phyloP scores from a whole-genome alignment of 2,329 filamentous ascomycete genomes.

The Penicillium sp. region DNA sequence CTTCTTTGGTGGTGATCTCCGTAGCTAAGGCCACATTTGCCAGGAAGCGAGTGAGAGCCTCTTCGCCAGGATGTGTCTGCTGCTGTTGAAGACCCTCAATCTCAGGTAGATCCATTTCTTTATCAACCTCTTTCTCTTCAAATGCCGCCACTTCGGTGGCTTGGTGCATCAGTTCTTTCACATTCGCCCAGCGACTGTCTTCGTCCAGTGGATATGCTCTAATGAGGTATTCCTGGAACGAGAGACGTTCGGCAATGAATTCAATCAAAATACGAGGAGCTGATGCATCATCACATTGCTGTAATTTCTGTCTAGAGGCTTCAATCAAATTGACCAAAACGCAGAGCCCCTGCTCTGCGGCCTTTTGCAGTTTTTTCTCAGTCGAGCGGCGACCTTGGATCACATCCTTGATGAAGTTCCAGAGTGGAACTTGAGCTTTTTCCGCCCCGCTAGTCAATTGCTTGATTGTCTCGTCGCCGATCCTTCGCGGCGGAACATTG shows the following conservation, averaged over 20 bases:
- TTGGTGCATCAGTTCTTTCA: constrained; percentile 81
- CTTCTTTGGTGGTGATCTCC: constrained; percentile 57
- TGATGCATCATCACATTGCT: constrained; percentile 41
- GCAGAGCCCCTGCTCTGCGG: constrained; percentile 57
- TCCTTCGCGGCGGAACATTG: constrained; percentile 76
- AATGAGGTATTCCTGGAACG: constrained; percentile 72
- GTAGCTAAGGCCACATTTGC: constrained; percentile 85
- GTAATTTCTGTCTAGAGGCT: constrained; percentile 55
- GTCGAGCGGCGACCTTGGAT: constrained; percentile 54
- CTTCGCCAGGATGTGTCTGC: constrained; percentile 51
- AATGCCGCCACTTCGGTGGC: constrained; percentile 66
- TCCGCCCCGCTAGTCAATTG: constrained; percentile 75
- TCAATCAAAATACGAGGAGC: constrained; percentile 53
- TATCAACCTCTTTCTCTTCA: constrained; percentile 55
- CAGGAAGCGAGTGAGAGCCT: constrained; percentile 75
- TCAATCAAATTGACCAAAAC: constrained; percentile 61
- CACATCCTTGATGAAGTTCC: constrained; percentile 66
- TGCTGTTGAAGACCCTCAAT: constrained; percentile 71
- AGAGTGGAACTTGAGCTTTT: constrained; percentile 65
- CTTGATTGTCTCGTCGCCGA: constrained; percentile 78
- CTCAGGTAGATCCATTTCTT: constrained; percentile 57
- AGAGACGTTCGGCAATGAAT: constrained; percentile 62
- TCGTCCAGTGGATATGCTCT: constrained; percentile 70
- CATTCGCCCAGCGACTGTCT: constrained; percentile 80
- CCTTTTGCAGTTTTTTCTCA: constrained; percentile 55